Evolutionary conservation across 345 rosid species (phyloP), one percentile per base, ranked within the genome.

Genomic region (Pistacia vera): DNA sequence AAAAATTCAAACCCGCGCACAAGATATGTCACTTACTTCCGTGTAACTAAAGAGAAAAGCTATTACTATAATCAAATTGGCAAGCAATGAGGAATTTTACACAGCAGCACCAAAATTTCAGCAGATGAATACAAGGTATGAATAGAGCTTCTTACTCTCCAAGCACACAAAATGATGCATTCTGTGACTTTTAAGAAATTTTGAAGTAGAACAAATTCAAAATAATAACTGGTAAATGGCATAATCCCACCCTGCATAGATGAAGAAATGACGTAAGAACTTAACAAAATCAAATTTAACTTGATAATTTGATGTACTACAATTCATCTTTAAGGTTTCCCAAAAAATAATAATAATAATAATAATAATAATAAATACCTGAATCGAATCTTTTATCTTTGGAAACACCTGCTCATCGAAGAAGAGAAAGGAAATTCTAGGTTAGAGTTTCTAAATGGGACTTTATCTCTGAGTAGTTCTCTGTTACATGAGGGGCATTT

Each of bases 211-310:
- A 93, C 92, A 79, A 81, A 92, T 77, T 96, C 98, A 57, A 92
- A 93, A 85, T 93, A 96, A 71, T 98, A 92, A 81, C 91, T 88
- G 73, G 82, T 79, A 78, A 96, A 96, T 68, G 93, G 82, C 97
- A 96, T 85, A 70, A 91, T 85, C 71, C 99, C 97, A 2, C 97
- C 97, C 99, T 96, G 70, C 71, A 85, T 68, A 76, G 11, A 52
- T 6, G 56, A 56, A n/a, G 22, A 75, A 13, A 62, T 25, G 16
- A 8, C 5, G 25, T 22, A 35, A 51, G 3, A 60, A 64, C 11
- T 66, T 70, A 60, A 70, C 11, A 18, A 46, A 22, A 22, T 22
- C 22, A 22, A 22, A 22, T 22, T 22, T 22, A 22, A 51, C 49
- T 72, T 8, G 54, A 66, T n/a, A 46, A 35, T 48, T 33, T 38